phyloP scores from a whole-genome alignment of 495 filamentous ascomycete genomes.

The Aspergillus olivimuriae region DNA sequence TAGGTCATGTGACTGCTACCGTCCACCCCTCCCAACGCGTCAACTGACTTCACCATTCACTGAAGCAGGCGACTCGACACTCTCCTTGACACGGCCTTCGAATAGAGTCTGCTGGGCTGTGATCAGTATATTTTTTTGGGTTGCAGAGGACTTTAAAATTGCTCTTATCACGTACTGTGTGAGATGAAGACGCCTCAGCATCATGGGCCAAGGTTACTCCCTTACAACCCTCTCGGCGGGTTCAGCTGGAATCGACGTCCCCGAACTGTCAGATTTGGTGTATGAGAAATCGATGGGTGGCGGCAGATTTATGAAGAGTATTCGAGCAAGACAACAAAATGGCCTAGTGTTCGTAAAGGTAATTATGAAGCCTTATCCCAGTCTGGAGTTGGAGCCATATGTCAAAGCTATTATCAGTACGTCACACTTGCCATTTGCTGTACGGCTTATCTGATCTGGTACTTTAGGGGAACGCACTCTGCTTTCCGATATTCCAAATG shows the following conservation, averaged over 20 bases:
- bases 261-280: conserved; percentile 78
- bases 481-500: conserved; percentile 82
- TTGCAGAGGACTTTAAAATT: neutral
- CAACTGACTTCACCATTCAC: conserved; percentile 5
- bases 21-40: conserved; percentile 5
- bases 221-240: conserved; percentile 83
- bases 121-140: no score
- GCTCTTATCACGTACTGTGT: conserved; percentile 9
- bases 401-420: conserved; percentile 66
- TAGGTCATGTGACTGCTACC: conserved; percentile 6
- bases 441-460: conserved; percentile 16
- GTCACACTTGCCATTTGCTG: conserved; percentile 20
- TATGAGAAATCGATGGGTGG: conserved; percentile 92
- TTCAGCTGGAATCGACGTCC: conserved; percentile 85
- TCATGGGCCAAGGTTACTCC: conserved; percentile 97
- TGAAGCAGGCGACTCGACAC: neutral
- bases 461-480: conserved; percentile 67
- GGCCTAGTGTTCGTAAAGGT: conserved; percentile 90
- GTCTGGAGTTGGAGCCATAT: conserved; percentile 71
- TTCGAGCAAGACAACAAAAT: conserved; percentile 81
- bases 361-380: conserved; percentile 80
- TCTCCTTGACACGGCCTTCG: neutral
- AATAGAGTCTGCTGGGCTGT: no score
- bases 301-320: conserved; percentile 96
- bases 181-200: conserved; percentile 36